Conservation (phyloP, 1,139 yeast genomes). For the Suhomyces terraborum region DNA sequence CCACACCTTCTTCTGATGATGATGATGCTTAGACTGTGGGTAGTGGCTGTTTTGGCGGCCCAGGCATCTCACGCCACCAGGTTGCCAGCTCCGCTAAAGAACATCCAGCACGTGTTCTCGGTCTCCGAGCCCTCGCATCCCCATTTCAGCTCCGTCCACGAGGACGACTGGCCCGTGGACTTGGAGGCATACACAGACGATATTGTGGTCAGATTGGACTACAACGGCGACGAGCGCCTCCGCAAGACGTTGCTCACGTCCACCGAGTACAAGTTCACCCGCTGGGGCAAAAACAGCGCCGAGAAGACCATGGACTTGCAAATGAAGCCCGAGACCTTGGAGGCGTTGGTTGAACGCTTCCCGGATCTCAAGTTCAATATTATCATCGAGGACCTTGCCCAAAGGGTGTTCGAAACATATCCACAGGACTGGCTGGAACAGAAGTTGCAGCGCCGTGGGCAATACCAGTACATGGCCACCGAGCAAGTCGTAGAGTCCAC, state of each 20-base stretch:
- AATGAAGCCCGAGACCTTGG: conserved; percentile 27
- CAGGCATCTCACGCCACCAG: conserved; percentile 3
- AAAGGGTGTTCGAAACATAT: conserved; percentile 55
- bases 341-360: conserved; percentile 24
- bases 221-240: conserved; percentile 22
- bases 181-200: conserved; percentile 51
- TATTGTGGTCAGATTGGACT: conserved; percentile 50
- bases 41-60: conserved; percentile 1
- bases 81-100: background rate
- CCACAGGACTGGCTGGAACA: conserved; percentile 32
- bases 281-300: conserved; percentile 37
- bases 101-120: conserved; percentile 5
- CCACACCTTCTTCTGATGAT: background rate
- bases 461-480: conserved; percentile 22
- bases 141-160: conserved; percentile 29
- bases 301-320: conserved; percentile 38
- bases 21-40: conserved; percentile 4
- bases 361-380: conserved; percentile 29
- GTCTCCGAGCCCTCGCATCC: conserved; percentile 3
- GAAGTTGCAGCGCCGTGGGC: conserved; percentile 5
- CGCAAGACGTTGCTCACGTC: conserved; percentile 22
- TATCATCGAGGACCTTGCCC: conserved; percentile 60
- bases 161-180: conserved; percentile 45
- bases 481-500: conserved; percentile 23
- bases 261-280: conserved; percentile 21